phyloP scores from a whole-genome alignment of 495 filamentous ascomycete species.

The Xylaria sp. region DNA sequence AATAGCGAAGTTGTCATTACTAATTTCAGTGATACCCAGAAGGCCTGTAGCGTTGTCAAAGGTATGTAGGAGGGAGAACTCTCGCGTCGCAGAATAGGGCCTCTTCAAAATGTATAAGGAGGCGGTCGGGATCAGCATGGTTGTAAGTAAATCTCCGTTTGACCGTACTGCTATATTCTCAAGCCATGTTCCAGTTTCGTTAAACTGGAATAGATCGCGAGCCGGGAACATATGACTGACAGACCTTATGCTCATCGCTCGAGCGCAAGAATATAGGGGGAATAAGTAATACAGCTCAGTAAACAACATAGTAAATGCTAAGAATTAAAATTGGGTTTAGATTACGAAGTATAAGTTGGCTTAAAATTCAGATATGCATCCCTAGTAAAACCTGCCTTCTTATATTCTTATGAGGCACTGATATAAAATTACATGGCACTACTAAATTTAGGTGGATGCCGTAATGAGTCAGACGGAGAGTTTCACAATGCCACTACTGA shows the following conservation, averaged over 20 bases:
- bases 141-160: constrained; percentile 55
- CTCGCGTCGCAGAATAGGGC: constrained; percentile 34
- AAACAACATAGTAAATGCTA: neutral
- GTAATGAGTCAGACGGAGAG: constrained; percentile 7
- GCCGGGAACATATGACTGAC: constrained; percentile 18
- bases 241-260: neutral
- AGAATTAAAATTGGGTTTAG: too few species aligned
- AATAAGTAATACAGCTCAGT: neutral
- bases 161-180: constrained; percentile 56
- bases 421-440: neutral
- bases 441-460: neutral
- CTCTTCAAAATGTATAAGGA: constrained; percentile 40
- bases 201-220: constrained; percentile 33
- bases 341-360: neutral
- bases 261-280: neutral
- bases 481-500: too few species aligned
- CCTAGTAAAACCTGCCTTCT: neutral
- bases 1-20: constrained; percentile 49
- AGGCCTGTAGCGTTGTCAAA: constrained; percentile 46
- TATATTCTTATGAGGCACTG: neutral
- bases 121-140: constrained; percentile 41
- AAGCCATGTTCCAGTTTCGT: constrained; percentile 38
- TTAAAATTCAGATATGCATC: neutral
- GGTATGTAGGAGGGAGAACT: constrained; percentile 45
- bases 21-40: constrained; percentile 49